Base-by-base conservation (phyloP, 805 yeast species). In the Ogataea pignaliae region DNA sequence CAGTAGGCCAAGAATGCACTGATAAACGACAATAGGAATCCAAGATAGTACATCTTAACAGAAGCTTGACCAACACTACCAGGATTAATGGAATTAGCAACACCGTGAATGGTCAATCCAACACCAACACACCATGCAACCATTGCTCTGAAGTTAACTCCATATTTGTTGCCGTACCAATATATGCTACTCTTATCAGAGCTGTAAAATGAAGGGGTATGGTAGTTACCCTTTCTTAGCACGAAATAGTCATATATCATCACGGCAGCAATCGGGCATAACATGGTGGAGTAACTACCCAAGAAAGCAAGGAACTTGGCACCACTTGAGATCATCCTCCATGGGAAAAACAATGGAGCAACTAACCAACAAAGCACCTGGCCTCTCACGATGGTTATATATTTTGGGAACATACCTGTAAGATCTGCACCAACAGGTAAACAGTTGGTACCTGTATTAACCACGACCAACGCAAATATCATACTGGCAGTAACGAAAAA, bases 371-470 rank as follows among this genome's bases (percentile, higher is more conserved):
- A 45, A 3, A 50, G 29, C 13, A 50, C 35, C 39, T 48, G 52
- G 10, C 45, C 52, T 39, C 52, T 43, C 30, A 57, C 43, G 41
- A 57, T 57, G n/a, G 49, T 57, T 37, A 57, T 46, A 37, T 57
- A 52, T 42, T 46, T 57, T 28, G 61, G 61, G 3, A 50, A 36
- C 34, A 57, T 43, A 34, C 57, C 57, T 4, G 59, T 41, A 14
- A 57, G 36, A 43, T 57, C 61, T 17, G 56, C 56, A n/a, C 57
- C 55, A 21, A 47, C 41, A 4, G 51, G 51, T 28, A 47, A 33
- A 26, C 43, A 44, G 33, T 56, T 56, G 5, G 56, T 55, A 40
- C 53, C 53, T n/a, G 53, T 55, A 42, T 56, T 56, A 14, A 58
- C 54, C 37, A 53, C 59, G 36, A 57, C 58, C 15, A 57, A 45